Conservation (phyloP, 345 rosid genomes). For the Noccaea bulbosa region DNA sequence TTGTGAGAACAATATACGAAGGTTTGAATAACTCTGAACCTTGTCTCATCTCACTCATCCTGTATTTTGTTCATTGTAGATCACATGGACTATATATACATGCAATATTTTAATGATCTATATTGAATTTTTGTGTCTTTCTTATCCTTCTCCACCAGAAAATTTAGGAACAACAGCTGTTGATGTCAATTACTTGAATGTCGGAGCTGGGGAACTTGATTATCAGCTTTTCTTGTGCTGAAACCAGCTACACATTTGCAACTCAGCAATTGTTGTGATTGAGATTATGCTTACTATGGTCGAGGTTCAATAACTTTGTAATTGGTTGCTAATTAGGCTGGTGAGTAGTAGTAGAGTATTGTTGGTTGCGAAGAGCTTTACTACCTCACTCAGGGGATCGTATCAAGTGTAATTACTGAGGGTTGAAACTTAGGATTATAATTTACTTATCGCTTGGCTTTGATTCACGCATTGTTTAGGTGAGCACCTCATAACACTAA, state of each 20-base stretch:
- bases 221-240: constrained; percentile 73
- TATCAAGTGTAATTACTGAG: neutral
- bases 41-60: constrained; percentile 2
- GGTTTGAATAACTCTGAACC: constrained; percentile 51
- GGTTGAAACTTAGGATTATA: neutral
- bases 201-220: constrained; percentile 51
- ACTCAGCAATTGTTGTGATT: neutral
- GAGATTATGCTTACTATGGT: constrained; percentile 7
- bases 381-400: neutral
- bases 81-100: neutral
- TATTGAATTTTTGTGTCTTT: neutral
- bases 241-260: constrained; percentile 18
- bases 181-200: constrained; percentile 79
- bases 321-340: constrained; percentile 1
- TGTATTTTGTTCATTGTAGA: neutral
- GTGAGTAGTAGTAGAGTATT: constrained; percentile 6
- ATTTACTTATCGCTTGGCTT: neutral
- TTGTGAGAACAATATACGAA: constrained; percentile 86
- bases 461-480: neutral
- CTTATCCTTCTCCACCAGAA: constrained; percentile 47
- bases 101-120: neutral
- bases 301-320: neutral
- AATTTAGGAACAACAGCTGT: constrained; percentile 62
- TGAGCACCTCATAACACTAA: neutral
- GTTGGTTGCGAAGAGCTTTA: neutral